A percentile compares a stretch with the other conserved stretches of the same genome.
Conservation (phyloP, 2,329 filamentous ascomycete species). For the Calonectria crousiana region DNA sequence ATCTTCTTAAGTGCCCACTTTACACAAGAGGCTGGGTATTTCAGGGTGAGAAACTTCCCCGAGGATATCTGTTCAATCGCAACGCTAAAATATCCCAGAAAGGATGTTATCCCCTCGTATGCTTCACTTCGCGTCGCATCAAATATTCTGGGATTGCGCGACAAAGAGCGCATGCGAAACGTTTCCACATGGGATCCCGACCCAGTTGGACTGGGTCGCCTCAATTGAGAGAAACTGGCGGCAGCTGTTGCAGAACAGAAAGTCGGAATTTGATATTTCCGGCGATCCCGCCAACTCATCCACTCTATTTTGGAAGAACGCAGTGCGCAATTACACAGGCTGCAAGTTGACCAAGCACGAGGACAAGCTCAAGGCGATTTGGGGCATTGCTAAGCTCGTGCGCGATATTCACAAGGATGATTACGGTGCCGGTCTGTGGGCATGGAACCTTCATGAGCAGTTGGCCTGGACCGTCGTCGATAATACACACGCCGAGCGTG, state of each 20-base stretch:
- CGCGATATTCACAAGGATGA: background rate
- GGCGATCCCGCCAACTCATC: background rate
- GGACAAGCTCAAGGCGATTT: background rate
- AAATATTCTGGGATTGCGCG: background rate
- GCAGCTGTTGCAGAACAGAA: background rate
- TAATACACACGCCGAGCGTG: background rate
- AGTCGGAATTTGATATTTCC: background rate
- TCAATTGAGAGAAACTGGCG: background rate
- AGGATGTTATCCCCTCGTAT: background rate
- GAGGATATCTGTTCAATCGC: too few relatives aligned
- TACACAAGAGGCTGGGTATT: background rate
- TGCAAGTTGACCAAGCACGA: background rate
- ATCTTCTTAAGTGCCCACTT: background rate
- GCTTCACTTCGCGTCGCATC: background rate
- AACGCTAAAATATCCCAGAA: background rate
- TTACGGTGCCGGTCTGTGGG: background rate
- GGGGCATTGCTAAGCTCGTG: background rate
- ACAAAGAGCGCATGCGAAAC: background rate
- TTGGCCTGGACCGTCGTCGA: background rate
- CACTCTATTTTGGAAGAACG: background rate
- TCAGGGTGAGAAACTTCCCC: background rate
- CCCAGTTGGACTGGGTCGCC: background rate
- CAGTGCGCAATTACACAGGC: background rate
- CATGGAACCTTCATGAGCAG: background rate
- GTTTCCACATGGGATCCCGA: background rate